These are phyloP conservation scores for Solanum neorickii DNA, from an alignment of 257 asterid species.

Conservation along the genomic window DNA sequence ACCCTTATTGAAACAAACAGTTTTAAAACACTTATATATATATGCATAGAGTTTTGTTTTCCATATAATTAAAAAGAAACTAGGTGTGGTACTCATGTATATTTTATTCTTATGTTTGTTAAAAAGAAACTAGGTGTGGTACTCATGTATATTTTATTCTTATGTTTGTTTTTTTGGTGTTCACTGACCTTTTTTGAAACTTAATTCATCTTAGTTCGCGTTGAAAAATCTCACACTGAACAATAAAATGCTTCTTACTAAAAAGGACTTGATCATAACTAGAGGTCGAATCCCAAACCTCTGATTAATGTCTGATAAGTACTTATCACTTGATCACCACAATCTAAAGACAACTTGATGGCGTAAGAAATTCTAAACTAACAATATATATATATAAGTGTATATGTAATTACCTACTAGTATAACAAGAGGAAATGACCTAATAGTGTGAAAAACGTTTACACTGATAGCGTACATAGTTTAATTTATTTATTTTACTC, in stretches of 20 bases:
- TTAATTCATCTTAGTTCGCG: fast-evolving
- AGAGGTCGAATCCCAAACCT: neutral
- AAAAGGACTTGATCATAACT: neutral
- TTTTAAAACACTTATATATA: neutral
- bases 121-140: neutral
- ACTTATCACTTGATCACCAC: neutral
- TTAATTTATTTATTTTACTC: too few relatives aligned
- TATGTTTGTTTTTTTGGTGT: neutral
- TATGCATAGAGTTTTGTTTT: neutral
- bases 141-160: neutral
- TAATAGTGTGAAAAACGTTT: neutral
- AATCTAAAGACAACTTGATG: neutral
- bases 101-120: neutral
- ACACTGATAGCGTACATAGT: too few relatives aligned
- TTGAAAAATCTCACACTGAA: neutral
- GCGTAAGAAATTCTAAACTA: too few relatives aligned
- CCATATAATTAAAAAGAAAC: neutral
- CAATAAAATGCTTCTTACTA: neutral
- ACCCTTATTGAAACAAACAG: neutral
- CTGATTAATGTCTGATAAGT: neutral
- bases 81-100: neutral
- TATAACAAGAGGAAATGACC: neutral
- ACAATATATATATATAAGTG: too few relatives aligned
- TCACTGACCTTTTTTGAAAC: fast-evolving
- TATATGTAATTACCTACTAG: neutral